phyloP scores from a whole-genome alignment of 2,329 filamentous ascomycete genomes.

The Aurifilum marmelostoma region DNA sequence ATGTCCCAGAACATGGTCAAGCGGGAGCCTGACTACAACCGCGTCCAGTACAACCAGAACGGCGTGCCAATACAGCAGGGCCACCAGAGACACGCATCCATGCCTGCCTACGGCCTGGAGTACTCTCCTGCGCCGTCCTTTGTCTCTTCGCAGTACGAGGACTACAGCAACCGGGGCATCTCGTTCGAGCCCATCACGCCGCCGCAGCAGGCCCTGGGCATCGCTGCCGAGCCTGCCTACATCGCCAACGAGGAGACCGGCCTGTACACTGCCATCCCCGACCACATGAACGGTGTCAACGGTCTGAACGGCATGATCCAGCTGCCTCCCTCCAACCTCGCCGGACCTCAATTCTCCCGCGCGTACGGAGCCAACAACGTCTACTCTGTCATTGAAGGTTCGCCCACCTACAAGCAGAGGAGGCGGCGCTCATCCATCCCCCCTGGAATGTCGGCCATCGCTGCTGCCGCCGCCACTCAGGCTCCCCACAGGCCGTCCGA shows the following conservation, averaged over 20 bases:
- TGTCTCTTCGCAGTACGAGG: conserved; percentile 97
- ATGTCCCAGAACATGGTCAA: conserved; percentile 79
- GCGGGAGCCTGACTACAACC: conserved; percentile 82
- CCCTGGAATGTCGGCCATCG: conserved; percentile 70
- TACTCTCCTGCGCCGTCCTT: conserved; percentile 98
- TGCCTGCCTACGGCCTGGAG: conserved; percentile 92
- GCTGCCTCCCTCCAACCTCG: conserved; percentile 82
- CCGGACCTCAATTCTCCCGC: conserved; percentile 77
- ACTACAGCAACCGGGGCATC: conserved; percentile 94
- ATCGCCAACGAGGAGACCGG: conserved; percentile 98
- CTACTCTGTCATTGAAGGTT: conserved; percentile 96
- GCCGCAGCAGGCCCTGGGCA: conserved; percentile 82
- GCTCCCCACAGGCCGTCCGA: conserved; percentile 75
- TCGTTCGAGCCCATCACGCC: conserved; percentile 97
- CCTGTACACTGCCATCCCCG: conserved; percentile 91
- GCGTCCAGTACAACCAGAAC: conserved; percentile 89
- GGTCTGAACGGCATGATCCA: conserved; percentile 89
- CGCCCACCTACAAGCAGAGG: conserved; percentile 97
- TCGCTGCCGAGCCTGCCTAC: conserved; percentile 89
- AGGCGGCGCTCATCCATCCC: conserved; percentile 92
- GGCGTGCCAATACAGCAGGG: conserved; percentile 80
- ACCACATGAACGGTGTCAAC: conserved; percentile 73
- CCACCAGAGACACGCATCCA: conserved; percentile 95
- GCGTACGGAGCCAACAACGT: conserved; percentile 76
- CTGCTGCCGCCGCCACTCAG: conserved; percentile 59